Evolutionary conservation across 2,329 filamentous ascomycete species (phyloP).

Genomic region (Cadophora sp.): DNA sequence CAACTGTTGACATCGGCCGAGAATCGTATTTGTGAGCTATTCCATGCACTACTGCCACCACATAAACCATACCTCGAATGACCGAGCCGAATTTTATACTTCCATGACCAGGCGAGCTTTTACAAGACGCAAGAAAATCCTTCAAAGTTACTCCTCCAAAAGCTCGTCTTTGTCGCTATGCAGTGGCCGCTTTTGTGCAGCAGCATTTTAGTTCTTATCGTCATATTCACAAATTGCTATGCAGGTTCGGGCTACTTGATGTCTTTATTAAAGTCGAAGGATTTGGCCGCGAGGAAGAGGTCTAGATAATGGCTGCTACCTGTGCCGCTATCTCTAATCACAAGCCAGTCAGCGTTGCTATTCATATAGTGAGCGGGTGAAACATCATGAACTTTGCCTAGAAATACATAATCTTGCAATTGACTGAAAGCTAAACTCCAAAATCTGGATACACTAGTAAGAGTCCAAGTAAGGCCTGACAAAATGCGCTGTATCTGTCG

Average conservation of each 20-base stretch:
- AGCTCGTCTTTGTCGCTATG: neutral
- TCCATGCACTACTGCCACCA: too few species aligned
- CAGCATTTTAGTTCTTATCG: neutral
- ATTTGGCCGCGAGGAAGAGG: neutral
- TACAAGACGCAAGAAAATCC: neutral
- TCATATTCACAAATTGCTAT: neutral
- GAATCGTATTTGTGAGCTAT: too few species aligned
- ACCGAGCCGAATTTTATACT: too few species aligned
- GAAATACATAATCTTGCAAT: too few species aligned
- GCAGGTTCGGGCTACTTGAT: neutral
- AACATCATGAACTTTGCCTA: too few species aligned
- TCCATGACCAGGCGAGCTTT: neutral
- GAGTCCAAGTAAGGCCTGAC: neutral
- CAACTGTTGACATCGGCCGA: too few species aligned
- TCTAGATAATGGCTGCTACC: neutral
- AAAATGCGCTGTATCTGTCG: neutral
- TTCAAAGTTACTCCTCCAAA: neutral
- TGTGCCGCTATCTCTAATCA: neutral
- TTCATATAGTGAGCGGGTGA: too few species aligned
- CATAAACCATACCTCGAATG: too few species aligned
- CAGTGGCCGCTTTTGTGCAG: neutral
- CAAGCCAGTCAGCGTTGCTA: neutral
- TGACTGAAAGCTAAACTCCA: too few species aligned
- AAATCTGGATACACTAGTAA: neutral
- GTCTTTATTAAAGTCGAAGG: neutral